Evolutionary conservation across 352 stramenopile genomes (phyloP), one percentile per base, ranked within the genome.

Genomic region (Plasmopara muralis): DNA sequence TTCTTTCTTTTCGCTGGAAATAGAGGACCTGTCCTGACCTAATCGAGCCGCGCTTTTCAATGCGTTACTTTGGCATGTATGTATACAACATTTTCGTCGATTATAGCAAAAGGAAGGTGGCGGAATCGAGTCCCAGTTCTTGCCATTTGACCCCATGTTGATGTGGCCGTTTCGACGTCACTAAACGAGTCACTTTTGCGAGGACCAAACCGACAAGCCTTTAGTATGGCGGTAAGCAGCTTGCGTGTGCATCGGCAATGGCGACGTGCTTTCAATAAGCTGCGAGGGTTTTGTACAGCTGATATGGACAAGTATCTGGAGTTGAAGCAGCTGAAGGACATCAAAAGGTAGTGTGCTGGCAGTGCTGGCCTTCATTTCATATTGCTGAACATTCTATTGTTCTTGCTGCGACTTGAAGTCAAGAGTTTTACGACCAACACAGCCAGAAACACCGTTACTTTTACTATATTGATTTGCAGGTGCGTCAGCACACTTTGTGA

Each of bases 381-480:
- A 4, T 9, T 35, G 20, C 42, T 47, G 42, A 33, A 15, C n/a
- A 41, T 15, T 41, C 9, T 31, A 20, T 35, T 47, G 13, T 29
- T 5, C 16, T 13, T 25, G 39, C 16, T 29, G 39, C 16, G 29
- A 10, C 10, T 12, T n/a, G 5, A 42, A 92, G 81, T 47, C 66
- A 86, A 40, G 70, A 62, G 29, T 92, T 92, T 35, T 92, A 92
- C 47, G 77, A 88, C n/a, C 25, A 44, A 28, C 79, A 92, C 34
- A 74, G 57, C 13, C 51, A 77, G 8, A 62, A 77, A 20, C 71
- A 77, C 33, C 62, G 75, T 45, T 92, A 92, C 47, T 92, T 92
- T 63, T 92, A 92, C 58, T 88, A 90, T 57, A 68, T 92, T 40
- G 82, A 92, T 50, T 57, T 92, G 20, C 82, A 92, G 64, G 77